Conservation (phyloP, 139 green algal genomes). For the Astrephomene gubernaculifera region DNA sequence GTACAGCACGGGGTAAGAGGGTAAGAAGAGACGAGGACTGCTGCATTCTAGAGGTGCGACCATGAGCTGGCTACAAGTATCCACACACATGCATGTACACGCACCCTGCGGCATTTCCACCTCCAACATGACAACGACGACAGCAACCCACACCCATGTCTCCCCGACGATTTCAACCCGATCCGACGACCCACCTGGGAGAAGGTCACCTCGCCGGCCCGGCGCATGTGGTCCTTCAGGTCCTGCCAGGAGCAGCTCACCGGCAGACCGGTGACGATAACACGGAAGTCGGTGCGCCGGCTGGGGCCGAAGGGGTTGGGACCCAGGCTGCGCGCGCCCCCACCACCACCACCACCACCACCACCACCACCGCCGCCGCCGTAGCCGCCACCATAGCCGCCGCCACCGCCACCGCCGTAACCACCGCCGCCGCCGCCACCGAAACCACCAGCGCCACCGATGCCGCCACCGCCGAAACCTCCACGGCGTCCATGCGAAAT, state of each 20-base stretch:
- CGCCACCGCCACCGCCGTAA: not conserved
- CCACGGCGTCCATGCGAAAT: conserved; percentile 39
- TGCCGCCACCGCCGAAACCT: conserved; percentile 17
- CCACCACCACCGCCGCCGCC: conserved; percentile 14
- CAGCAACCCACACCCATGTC: no score
- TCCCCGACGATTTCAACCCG: no score
- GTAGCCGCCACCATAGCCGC: conserved; percentile 14
- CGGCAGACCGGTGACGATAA: conserved; percentile 85
- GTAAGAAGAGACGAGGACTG: no score
- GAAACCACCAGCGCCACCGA: conserved; percentile 7
- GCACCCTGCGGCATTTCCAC: no score
- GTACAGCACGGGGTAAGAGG: no score
- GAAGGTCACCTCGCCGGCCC: conserved; percentile 71
- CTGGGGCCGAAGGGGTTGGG: conserved; percentile 56
- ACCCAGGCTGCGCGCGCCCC: conserved; percentile 46
- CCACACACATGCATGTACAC: no score
- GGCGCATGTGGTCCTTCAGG: conserved; percentile 93
- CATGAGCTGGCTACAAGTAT: no score
- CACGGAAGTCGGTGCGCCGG: conserved; percentile 71
- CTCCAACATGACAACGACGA: no score
- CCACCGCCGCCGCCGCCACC: conserved; percentile 15
- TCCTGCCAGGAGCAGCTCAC: conserved; percentile 93
- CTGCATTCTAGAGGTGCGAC: no score
- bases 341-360: conserved; percentile 35
- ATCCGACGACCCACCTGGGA: conserved; percentile 54